Conservation (phyloP, 495 filamentous ascomycete genomes). For the Rusavskia elegans region DNA sequence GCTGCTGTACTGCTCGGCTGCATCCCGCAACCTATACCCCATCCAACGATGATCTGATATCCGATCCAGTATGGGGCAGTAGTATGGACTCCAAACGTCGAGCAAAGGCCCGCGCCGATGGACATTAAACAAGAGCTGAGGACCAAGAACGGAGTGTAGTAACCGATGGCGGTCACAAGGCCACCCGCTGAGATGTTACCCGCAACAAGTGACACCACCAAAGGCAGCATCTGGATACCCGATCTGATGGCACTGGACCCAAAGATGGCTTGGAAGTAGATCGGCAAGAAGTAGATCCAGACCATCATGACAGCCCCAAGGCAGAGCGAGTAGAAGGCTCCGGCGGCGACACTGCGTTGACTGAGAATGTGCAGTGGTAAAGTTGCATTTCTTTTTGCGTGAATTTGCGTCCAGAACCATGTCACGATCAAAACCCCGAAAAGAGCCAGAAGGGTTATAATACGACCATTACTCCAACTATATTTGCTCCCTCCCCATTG, state of each 20-base stretch:
- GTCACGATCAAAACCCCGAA: no score
- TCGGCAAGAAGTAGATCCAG: constrained; percentile 36
- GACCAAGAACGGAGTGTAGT: constrained; percentile 49
- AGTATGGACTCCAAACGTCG: constrained; percentile 38
- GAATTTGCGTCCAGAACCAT: no score
- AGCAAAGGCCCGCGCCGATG: constrained; percentile 46
- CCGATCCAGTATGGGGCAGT: constrained; percentile 43
- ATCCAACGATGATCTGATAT: constrained; percentile 32
- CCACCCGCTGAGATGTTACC: constrained; percentile 7
- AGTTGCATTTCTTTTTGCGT: no score
- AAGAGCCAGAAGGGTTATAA: no score
- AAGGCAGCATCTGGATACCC: constrained; percentile 1
- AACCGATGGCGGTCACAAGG: constrained; percentile 29
- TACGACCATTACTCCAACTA: no score
- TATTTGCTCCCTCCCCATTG: no score
- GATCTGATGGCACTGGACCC: neutral
- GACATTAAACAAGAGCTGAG: constrained; percentile 35
- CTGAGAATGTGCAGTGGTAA: no score
- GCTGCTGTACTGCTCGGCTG: neutral
- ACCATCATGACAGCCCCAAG: constrained; percentile 8
- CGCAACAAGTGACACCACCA: constrained; percentile 18
- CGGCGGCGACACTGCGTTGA: constrained; percentile 4
- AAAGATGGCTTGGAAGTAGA: constrained; percentile 50
- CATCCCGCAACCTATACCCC: neutral
- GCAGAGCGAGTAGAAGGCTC: constrained; percentile 17